phyloP scores from a whole-genome alignment of 2,329 filamentous ascomycete genomes.

The Cryoendolithus antarcticus region DNA sequence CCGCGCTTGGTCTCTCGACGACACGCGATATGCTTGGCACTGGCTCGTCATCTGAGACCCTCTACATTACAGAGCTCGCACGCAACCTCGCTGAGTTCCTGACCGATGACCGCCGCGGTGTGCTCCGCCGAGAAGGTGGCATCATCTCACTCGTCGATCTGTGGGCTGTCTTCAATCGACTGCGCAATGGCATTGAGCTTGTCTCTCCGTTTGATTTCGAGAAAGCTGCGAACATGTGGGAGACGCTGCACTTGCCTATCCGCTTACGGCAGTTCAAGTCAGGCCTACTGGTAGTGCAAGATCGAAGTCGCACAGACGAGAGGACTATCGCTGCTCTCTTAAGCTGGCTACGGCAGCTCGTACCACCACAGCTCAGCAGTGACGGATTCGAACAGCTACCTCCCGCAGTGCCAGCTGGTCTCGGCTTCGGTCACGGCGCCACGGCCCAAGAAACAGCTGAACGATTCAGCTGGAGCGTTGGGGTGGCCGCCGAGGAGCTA shows the following conservation, averaged over 20 bases:
- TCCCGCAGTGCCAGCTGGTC: slow-evolving; percentile 50
- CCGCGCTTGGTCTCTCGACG: slow-evolving; percentile 75
- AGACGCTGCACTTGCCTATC: slow-evolving; percentile 72
- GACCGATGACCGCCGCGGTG: slow-evolving; percentile 68
- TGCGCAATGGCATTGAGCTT: slow-evolving; percentile 83
- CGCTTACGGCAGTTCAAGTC: slow-evolving; percentile 81
- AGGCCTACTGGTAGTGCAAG: slow-evolving; percentile 87
- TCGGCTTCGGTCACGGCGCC: slow-evolving; percentile 63
- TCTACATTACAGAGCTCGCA: slow-evolving; percentile 81
- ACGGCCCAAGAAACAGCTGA: slow-evolving; percentile 84
- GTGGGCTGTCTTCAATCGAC: slow-evolving; percentile 91
- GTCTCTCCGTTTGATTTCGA: slow-evolving; percentile 87
- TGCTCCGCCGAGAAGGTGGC: slow-evolving; percentile 68
- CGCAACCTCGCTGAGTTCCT: slow-evolving; percentile 80
- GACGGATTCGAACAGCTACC: slow-evolving; percentile 4
- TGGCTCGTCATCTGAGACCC: slow-evolving; percentile 59
- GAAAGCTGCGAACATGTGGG: slow-evolving; percentile 79
- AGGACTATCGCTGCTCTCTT: slow-evolving; percentile 69
- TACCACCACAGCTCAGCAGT: slow-evolving; percentile 2
- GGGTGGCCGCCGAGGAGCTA: slow-evolving; percentile 86
- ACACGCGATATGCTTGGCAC: slow-evolving; percentile 86
- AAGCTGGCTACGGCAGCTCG: slow-evolving; percentile 56
- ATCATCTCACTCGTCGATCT: slow-evolving; percentile 84
- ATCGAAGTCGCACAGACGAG: slow-evolving; percentile 77
- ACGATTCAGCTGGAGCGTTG: slow-evolving; percentile 91